These are phyloP conservation scores for Ogataea saltuana DNA, from an alignment of 805 yeast genomes.

Conservation along the genomic window DNA sequence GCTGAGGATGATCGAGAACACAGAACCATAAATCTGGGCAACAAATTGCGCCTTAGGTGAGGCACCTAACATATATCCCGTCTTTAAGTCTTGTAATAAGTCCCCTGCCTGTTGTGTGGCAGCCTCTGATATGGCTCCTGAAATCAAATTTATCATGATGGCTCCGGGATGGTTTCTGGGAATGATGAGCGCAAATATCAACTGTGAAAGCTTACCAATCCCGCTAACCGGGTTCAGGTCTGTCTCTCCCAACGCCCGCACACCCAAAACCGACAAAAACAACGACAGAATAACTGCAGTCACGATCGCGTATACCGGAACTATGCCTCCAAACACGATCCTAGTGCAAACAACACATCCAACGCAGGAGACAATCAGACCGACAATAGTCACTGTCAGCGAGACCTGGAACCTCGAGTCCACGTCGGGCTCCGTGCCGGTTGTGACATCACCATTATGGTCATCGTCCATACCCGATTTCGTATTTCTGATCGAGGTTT, in stretches of 20 bases:
- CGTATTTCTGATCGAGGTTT: too few species aligned
- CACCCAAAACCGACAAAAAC: slow-evolving; percentile 80
- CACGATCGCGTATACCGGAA: slow-evolving; percentile 70
- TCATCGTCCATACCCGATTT: too few species aligned
- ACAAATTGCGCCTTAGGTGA: slow-evolving; percentile 88
- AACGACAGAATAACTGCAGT: slow-evolving; percentile 75
- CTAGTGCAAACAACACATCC: slow-evolving; percentile 67
- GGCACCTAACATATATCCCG: slow-evolving; percentile 90
- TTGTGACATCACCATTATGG: background rate
- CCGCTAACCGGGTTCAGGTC: slow-evolving; percentile 97
- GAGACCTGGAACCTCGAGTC: slow-evolving; percentile 52
- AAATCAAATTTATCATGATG: slow-evolving; percentile 80
- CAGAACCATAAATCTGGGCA: slow-evolving; percentile 87
- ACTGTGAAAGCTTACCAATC: slow-evolving; percentile 90
- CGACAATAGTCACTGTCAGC: slow-evolving; percentile 49
- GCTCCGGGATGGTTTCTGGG: slow-evolving; percentile 78
- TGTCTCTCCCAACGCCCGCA: slow-evolving; percentile 94
- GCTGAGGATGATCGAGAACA: slow-evolving; percentile 79
- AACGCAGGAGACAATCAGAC: slow-evolving; percentile 64
- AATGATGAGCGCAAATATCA: slow-evolving; percentile 78
- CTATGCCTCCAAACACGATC: slow-evolving; percentile 64
- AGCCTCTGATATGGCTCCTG: slow-evolving; percentile 97
- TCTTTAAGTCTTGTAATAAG: slow-evolving; percentile 93
- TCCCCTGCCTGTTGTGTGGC: slow-evolving; percentile 99
- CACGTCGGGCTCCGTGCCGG: slow-evolving; percentile 28